Base-by-base conservation (phyloP, 306 rosid genomes). In the Benincasa hispida region DNA sequence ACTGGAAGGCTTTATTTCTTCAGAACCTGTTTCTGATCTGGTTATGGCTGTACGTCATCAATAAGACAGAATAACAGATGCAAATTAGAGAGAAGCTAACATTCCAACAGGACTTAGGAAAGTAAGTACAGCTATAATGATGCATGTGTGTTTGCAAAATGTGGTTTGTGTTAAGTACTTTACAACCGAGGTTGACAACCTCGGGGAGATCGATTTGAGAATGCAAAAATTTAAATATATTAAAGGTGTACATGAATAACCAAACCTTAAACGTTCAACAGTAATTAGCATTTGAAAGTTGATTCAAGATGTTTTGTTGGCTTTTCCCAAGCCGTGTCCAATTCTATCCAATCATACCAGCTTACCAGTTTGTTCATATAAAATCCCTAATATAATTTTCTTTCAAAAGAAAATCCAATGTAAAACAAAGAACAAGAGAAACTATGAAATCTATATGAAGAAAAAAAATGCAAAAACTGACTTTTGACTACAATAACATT, bases 1-100 rank as follows among this genome's bases (percentile, higher is more conserved):
- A 62, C 83, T 83, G 63, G 90, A 83, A 78, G 80, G 58, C 72
- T 82, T 50, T 55, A 27, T 80, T 82, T 85, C 93, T 84, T 88
- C 82, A 63, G 86, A 77, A 60, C 30, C 85, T 57, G 81, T 80
- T 80, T 81, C 92, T 50, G 78, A 68, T 76, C 75, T 86, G 76
- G 81, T 59, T 74, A 82, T 77, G 79, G 86, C 92, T 87, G 83
- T 8, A 34, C 37, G n/a, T 5, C 9, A 10, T 70, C 76, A 47
- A 42, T 47, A 57, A 47, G 42, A 70, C n/a, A 69, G 30, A 45
- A 57, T 27, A 27, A 70, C n/a, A 69, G 30, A 45, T 45, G 39
- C 42, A 27, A 47, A 24, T 25, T 6, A 70, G 75, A 12, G 54
- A 70, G 76, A 22, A 12, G 13, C 21, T 25, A 24, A 25, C 57